Conservation (phyloP, 2,329 filamentous ascomycete genomes). For the Xylaria sp. region DNA sequence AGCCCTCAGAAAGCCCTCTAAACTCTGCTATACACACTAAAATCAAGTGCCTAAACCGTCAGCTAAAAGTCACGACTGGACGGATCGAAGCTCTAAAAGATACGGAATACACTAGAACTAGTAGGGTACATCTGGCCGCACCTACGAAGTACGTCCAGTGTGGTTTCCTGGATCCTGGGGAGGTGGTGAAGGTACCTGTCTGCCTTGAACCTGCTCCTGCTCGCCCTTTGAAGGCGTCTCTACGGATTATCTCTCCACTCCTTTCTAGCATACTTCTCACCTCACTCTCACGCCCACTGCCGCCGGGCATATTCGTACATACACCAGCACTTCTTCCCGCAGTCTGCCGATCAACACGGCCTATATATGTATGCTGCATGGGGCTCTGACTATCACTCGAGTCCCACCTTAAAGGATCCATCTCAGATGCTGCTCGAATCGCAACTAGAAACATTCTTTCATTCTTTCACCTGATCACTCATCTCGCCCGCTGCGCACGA, state of each 20-base stretch:
- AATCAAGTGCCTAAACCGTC: not conserved
- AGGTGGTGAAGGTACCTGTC: too few relatives aligned
- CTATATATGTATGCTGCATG: not conserved
- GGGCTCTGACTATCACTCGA: not conserved
- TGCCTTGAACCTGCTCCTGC: too few relatives aligned
- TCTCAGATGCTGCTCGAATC: slow-evolving; percentile 1
- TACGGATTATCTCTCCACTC: not conserved
- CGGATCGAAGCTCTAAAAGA: not conserved
- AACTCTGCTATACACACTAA: not conserved
- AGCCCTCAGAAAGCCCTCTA: not conserved
- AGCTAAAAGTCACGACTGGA: not conserved
- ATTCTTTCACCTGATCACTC: slow-evolving; percentile 3
- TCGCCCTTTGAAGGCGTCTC: too few relatives aligned
- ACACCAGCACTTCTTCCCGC: not conserved
- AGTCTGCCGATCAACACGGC: not conserved
- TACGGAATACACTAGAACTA: not conserved
- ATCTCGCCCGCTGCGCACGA: slow-evolving; percentile 1
- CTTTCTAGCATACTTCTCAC: not conserved
- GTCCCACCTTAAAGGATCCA: not conserved
- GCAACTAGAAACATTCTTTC: slow-evolving; percentile 2
- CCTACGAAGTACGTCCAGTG: not conserved
- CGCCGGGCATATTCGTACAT: not conserved
- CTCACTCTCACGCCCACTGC: not conserved
- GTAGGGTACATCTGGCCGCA: not conserved
- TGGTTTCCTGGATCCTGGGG: too few relatives aligned